Percentiles rank a stretch among this genome's conserved stretches.
Evolutionary conservation across 208 protist species (phyloP).

Genomic region (Acanthamoeba royreba): DNA sequence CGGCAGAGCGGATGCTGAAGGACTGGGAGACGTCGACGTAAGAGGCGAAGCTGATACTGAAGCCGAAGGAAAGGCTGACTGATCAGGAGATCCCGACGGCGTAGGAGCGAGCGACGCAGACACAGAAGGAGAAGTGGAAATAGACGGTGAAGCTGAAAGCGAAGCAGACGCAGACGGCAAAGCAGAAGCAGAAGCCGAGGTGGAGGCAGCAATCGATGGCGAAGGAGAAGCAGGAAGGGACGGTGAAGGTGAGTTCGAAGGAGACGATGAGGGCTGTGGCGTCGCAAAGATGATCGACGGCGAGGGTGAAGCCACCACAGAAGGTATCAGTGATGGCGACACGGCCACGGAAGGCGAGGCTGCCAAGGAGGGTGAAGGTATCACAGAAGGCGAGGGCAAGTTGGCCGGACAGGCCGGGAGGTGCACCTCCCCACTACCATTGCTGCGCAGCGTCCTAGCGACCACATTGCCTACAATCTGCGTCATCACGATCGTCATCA

Average conservation of each 20-base stretch:
- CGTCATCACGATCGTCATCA: no score
- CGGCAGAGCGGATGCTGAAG: neutral
- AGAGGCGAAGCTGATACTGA: neutral
- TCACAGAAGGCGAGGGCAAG: neutral
- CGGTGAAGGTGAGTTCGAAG: neutral
- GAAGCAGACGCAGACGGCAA: neutral
- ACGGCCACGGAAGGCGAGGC: neutral
- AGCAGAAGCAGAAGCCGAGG: neutral
- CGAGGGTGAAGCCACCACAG: neutral
- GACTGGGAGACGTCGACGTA: neutral
- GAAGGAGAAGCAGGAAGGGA: neutral
- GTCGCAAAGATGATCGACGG: neutral
- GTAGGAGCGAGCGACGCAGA: neutral
- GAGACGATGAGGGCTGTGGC: neutral
- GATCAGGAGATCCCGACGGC: no score
- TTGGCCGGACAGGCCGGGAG: neutral
- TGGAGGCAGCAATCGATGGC: neutral
- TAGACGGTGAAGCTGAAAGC: neutral
- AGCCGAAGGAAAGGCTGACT: no score
- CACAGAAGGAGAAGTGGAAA: neutral
- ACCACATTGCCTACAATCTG: no score
- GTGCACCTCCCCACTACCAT: no score
- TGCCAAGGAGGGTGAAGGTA: neutral
- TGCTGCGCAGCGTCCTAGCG: no score
- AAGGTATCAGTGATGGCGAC: neutral